A percentile compares a stretch with the other conserved stretches of the same genome.
phyloP scores from a whole-genome alignment of 2,329 filamentous ascomycete species.

The Fusarium sp. region DNA sequence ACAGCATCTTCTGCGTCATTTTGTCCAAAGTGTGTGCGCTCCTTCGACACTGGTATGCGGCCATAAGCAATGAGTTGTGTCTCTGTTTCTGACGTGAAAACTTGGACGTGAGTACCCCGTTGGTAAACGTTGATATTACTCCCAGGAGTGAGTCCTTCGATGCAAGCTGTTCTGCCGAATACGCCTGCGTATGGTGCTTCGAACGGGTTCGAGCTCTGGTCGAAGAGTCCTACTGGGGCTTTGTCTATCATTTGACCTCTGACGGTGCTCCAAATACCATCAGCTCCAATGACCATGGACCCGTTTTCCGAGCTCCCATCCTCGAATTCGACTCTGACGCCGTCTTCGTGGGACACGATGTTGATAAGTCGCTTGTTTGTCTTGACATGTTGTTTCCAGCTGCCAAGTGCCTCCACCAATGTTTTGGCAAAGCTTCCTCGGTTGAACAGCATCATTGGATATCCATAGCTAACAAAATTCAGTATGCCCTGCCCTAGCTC shows the following conservation, averaged over 20 bases:
- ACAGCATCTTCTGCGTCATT: slow-evolving; percentile 24
- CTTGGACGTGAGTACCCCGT: slow-evolving; percentile 14
- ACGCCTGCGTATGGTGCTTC: slow-evolving; percentile 12
- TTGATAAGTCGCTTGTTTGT: slow-evolving; percentile 21
- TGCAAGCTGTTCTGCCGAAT: not conserved
- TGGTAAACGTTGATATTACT: slow-evolving; percentile 23
- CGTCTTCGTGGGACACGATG: not conserved
- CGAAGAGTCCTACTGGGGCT: slow-evolving; percentile 21
- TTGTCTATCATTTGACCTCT: slow-evolving; percentile 19
- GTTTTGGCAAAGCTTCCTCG: slow-evolving; percentile 15
- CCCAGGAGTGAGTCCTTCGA: not conserved
- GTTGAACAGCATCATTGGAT: slow-evolving; percentile 25
- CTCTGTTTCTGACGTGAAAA: slow-evolving; percentile 15
- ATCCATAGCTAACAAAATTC: slow-evolving; percentile 8
- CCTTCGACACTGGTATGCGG: slow-evolving; percentile 10
- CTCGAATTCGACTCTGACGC: slow-evolving; percentile 12
- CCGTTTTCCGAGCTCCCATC: slow-evolving; percentile 19
- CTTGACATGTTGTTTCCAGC: slow-evolving; percentile 8
- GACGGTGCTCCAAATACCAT: slow-evolving; percentile 21
- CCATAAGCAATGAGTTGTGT: slow-evolving; percentile 16
- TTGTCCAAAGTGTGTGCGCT: slow-evolving; percentile 19
- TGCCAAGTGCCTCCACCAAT: slow-evolving; percentile 8
- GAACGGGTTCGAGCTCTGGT: slow-evolving; percentile 16
- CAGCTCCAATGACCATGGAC: slow-evolving; percentile 1
- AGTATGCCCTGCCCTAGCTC: accelerated